Percentiles rank a stretch among this genome's conserved stretches.
These are phyloP conservation scores for Nitzschia putrida DNA, from an alignment of 108 stramenopile genomes.

Conservation along the genomic window DNA sequence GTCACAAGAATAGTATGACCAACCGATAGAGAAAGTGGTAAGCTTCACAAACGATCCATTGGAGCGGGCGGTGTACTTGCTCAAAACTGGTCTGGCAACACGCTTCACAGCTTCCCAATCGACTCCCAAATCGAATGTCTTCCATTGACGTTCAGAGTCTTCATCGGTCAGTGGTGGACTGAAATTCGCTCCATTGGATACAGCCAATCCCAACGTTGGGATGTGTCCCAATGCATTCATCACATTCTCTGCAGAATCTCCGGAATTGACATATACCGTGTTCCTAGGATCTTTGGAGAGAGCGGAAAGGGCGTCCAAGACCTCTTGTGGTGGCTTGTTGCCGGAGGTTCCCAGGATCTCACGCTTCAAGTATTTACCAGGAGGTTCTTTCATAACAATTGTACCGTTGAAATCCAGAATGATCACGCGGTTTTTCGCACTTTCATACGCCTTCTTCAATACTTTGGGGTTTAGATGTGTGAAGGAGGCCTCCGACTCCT, in stretches of 20 bases:
- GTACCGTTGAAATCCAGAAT: conserved; percentile 98
- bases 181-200: conserved; percentile 91
- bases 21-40: conserved; percentile 91
- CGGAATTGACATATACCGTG: conserved; percentile 90
- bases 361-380: conserved; percentile 95
- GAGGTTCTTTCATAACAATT: conserved; percentile 91
- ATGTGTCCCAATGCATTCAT: conserved; percentile 84
- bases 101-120: conserved; percentile 90
- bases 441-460: conserved; percentile 71
- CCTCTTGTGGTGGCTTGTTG: conserved; percentile 73
- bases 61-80: conserved; percentile 92
- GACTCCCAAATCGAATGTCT: conserved; percentile 88
- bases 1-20: conserved; percentile 98
- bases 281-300: conserved; percentile 85
- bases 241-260: conserved; percentile 84
- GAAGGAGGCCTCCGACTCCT: conserved; percentile 57
- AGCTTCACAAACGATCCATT: conserved; percentile 91
- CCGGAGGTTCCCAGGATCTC: conserved; percentile 91
- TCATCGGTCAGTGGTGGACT: conserved; percentile 55
- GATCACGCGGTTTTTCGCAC: conserved; percentile 83
- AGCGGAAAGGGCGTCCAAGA: conserved; percentile 66
- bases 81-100: conserved; percentile 88
- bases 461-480: conserved; percentile 56
- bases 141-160: conserved; percentile 53
- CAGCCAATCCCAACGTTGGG: conserved; percentile 86